These are phyloP conservation scores for Saraca asoca DNA, from an alignment of 331 rosid genomes.

Conservation along the genomic window DNA sequence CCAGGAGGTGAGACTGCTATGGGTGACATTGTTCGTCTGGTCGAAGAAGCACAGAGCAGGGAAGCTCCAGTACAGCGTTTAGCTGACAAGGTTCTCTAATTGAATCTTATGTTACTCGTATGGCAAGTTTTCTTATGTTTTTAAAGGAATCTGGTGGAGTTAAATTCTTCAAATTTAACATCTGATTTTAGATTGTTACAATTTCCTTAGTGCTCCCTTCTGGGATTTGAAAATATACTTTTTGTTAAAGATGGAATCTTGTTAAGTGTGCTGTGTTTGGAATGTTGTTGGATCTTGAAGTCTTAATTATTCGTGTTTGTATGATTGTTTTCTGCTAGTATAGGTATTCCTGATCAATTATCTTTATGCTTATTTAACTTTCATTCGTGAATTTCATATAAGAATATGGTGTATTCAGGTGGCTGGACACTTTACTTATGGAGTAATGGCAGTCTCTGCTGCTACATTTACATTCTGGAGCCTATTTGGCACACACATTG, in stretches of 20 bases:
- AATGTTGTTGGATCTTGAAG: background rate
- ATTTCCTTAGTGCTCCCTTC: background rate
- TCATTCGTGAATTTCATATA: constrained; percentile 2
- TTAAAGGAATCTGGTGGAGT: constrained; percentile 12
- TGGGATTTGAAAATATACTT: constrained; percentile 12
- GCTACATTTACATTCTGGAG: constrained; percentile 91
- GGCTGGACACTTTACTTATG: constrained; percentile 93
- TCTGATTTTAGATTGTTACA: background rate
- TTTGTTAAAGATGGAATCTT: constrained; percentile 3
- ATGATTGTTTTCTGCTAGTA: background rate
- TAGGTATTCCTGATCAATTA: constrained; percentile 1
- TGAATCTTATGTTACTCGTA: constrained; percentile 23
- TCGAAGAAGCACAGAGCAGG: constrained; percentile 93
- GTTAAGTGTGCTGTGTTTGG: background rate
- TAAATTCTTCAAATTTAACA: constrained; percentile 5
- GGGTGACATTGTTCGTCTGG: constrained; percentile 87
- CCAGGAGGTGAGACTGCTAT: constrained; percentile 93
- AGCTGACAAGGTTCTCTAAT: constrained; percentile 84
- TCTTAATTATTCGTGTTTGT: background rate
- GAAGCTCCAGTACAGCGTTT: constrained; percentile 96
- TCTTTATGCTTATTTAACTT: constrained; percentile 22
- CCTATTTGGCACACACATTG: constrained; percentile 62
- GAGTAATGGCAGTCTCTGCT: constrained; percentile 88
- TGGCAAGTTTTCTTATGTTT: constrained; percentile 22
- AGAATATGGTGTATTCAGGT: constrained; percentile 56